Base-by-base conservation (phyloP, 1,284 basidiomycete species). In the Cutaneotrichosporon mucoides region DNA sequence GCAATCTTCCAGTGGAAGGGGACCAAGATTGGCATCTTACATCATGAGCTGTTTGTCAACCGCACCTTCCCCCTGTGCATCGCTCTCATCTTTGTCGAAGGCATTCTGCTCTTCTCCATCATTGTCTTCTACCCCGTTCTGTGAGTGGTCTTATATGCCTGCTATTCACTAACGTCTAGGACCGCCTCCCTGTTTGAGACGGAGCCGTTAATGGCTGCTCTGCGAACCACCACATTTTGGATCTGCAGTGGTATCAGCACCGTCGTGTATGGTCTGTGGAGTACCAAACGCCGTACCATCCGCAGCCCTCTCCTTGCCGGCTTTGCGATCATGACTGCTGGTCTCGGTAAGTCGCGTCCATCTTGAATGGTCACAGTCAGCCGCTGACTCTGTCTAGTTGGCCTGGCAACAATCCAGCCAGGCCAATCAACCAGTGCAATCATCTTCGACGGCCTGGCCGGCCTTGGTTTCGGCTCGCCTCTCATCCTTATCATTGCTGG, bases 401-500 rank as follows among this genome's bases (percentile, higher is more conserved):
- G 65, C 5, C 34, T 66, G 40, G 60, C 60, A 3, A 56, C 55
- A 3, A 35, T 59, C 13, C 54, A 59, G 43, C 65, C 65, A 4
- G 35, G 40, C 16, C 51, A 59, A 8, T 55, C 55, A 0, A 48
- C 45, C 6, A 53, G 40, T 33, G 46, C 43, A 5, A 15, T 62
- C 33, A 43, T 55, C 1, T 62, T 62, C 46, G 50, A 64, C 37
- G 63, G 16, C 6, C 36, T 68, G 1, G 52, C 61, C 5, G 66
- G 66, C 6, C 36, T 68, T 6, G 65, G 66, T n/a, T 66, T 66
- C 43, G 63, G 55, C 5, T 49, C 57, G 6, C 66, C 65, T 1
- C 61, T 68, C 40, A 60, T 68, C 34, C 59, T 68, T 3, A 54
- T 66, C 38, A 64, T 68, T 33, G 53, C 65, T 4, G 51, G 57